These are phyloP conservation scores for Daldinia grandis DNA, from an alignment of 495 filamentous ascomycete genomes.

Conservation along the genomic window DNA sequence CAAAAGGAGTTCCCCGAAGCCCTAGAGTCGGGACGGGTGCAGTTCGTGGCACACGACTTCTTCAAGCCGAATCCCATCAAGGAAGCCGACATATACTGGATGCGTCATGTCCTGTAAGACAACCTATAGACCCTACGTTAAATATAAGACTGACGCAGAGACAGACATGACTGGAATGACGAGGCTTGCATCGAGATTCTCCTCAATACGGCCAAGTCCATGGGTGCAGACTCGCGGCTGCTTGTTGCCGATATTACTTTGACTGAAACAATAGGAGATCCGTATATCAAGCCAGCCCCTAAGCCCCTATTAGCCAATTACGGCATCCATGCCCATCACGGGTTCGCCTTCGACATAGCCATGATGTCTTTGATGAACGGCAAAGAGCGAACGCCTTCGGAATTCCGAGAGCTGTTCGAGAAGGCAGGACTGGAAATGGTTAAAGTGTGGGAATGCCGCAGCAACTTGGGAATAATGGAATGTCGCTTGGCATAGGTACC, in stretches of 20 bases:
- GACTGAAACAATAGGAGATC: constrained; percentile 49
- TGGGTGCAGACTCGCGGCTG: constrained; percentile 48
- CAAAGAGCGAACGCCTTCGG: constrained; percentile 52
- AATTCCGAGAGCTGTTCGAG: constrained; percentile 38
- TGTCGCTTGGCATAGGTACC: constrained; percentile 22
- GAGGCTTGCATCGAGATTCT: constrained; percentile 52
- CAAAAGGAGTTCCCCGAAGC: constrained; percentile 45
- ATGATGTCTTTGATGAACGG: constrained; percentile 54
- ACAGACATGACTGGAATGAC: constrained; percentile 55
- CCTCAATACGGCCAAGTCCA: constrained; percentile 36
- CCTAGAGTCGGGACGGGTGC: constrained; percentile 41
- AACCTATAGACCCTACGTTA: neutral
- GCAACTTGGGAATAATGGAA: constrained; percentile 37
- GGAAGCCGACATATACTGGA: constrained; percentile 54
- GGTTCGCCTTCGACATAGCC: constrained; percentile 48
- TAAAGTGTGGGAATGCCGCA: constrained; percentile 40
- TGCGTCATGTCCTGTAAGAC: constrained; percentile 50
- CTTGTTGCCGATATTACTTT: constrained; percentile 53
- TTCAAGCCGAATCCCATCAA: constrained; percentile 52
- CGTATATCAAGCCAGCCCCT: constrained; percentile 45
- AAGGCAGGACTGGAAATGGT: constrained; percentile 33
- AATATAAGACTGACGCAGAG: constrained; percentile 18
- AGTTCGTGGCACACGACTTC: constrained; percentile 53
- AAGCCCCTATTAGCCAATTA: constrained; percentile 51
- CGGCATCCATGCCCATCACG: constrained; percentile 44